phyloP scores from a whole-genome alignment of 306 rosid genomes.

The Elaeagnus macrophylla region DNA sequence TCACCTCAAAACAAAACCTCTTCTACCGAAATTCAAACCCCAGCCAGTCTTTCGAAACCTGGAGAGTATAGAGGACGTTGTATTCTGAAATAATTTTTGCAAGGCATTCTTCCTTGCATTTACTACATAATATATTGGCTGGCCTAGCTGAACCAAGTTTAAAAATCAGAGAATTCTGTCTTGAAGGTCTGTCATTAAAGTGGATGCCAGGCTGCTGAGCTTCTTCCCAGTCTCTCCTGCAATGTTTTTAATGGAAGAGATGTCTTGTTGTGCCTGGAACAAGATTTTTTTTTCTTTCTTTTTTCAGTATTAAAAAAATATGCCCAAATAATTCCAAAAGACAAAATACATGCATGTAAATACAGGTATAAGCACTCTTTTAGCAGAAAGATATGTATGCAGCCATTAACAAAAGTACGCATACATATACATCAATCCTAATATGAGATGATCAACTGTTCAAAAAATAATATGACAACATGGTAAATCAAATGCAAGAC shows the following conservation, averaged over 20 bases:
- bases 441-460: no score
- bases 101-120: slow-evolving; percentile 26
- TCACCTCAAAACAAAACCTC: no score
- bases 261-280: slow-evolving; percentile 76
- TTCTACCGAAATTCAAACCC: no score
- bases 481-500: not conserved
- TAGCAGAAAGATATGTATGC: no score
- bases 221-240: slow-evolving; percentile 95
- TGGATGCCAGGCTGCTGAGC: slow-evolving; percentile 73
- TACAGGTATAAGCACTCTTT: no score
- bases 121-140: slow-evolving; percentile 2
- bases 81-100: slow-evolving; percentile 9
- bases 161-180: slow-evolving; percentile 68
- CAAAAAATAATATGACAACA: no score
- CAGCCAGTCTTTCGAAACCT: no score
- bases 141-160: not conserved
- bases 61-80: no score
- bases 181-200: slow-evolving; percentile 73
- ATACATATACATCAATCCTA: no score
- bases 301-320: not conserved
- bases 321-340: no score
- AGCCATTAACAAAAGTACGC: not conserved
- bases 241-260: slow-evolving; percentile 70
- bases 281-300: not conserved
- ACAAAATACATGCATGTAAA: no score